Evolutionary conservation across 495 filamentous ascomycete genomes (phyloP), one percentile per base, ranked within the genome.

Genomic region (Parmelia sp.): DNA sequence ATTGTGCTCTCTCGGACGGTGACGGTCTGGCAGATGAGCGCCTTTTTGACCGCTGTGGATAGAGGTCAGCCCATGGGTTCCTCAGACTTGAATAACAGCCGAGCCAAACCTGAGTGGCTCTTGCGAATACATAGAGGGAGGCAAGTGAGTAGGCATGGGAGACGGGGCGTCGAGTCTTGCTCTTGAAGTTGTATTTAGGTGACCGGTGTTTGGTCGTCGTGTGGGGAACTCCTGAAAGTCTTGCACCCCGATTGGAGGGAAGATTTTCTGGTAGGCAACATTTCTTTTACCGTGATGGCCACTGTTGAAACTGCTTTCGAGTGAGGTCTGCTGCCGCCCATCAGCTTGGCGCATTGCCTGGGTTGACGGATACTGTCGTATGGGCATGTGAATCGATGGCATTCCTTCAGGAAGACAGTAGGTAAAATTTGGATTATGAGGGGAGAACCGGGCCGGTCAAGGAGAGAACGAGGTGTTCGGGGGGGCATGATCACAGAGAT

Each of bases 151-250:
- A 25, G 58, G 64, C 53, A 57, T 36, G 44, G 57, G 55, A 44
- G 57, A 62, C 5, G 39, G 45, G 27, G 37, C 58, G 23, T 66
- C 40, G 25, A 56, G 53, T 62, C 49, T 62, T 31, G 60, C 31
- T 37, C 59, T 42, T 40, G 59, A 17, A 21, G 40, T 17, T 39
- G 60, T 35, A 33, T 40, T 62, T 31, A 23, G 39, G 39, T 49
- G 62, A 49, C 36, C 51, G 29, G 51, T 58, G 60, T 42, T 62
- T 27, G 66, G 36, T 35, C 58, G 51, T 45, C 66, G 42, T 12
- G 63, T 60, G 49, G 66, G 66, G 47, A 58, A 63, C 39, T 68
- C 62, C 36, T 68, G 62, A 25, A 62, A 62, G 42, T 68, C 63
- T 42, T 64, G 57, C 25, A 39, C 55, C 36, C 66, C 63, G 25